Percentiles rank a stretch among this genome's conserved stretches.
Conservation (phyloP, 2,329 filamentous ascomycete species). For the Chaetomiaceae sp. region DNA sequence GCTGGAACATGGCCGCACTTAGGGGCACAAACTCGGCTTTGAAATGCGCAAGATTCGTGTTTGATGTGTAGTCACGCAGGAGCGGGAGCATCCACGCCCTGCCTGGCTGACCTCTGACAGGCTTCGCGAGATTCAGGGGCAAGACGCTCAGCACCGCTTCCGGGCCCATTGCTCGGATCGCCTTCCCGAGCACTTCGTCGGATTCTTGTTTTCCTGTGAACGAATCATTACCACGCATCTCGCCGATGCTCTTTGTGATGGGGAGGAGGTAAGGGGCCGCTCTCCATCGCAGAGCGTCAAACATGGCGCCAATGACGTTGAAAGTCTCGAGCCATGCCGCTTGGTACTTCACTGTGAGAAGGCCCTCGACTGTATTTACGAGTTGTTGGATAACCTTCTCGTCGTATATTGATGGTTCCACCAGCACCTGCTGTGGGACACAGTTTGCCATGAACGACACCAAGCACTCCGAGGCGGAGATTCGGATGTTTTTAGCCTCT, state of each 20-base stretch:
- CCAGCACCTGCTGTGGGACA: slow-evolving; percentile 73
- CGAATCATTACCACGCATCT: slow-evolving; percentile 79
- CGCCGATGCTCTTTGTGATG: slow-evolving; percentile 74
- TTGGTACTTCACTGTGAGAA: slow-evolving; percentile 88
- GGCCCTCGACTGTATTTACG: slow-evolving; percentile 64
- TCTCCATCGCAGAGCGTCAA: slow-evolving; percentile 81
- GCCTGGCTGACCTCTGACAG: slow-evolving; percentile 72
- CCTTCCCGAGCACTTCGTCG: slow-evolving; percentile 82
- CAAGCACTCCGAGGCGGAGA: slow-evolving; percentile 91
- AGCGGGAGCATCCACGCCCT: slow-evolving; percentile 93
- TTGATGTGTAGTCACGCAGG: slow-evolving; percentile 82
- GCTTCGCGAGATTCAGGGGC: slow-evolving; percentile 78
- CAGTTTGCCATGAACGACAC: slow-evolving; percentile 92
- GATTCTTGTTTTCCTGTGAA: slow-evolving; percentile 95
- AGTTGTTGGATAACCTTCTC: slow-evolving; percentile 85
- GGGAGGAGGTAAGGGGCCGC: slow-evolving; percentile 72
- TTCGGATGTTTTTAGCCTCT: slow-evolving; percentile 84
- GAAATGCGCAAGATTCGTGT: slow-evolving; percentile 84
- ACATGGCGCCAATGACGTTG: slow-evolving; percentile 79
- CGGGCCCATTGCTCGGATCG: slow-evolving; percentile 85
- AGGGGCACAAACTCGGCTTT: slow-evolving; percentile 79
- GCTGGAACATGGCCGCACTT: slow-evolving; percentile 85
- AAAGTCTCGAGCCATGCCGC: slow-evolving; percentile 94
- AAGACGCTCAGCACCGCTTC: slow-evolving; percentile 76
- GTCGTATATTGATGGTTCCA: slow-evolving; percentile 88